Evolutionary conservation across 768 basidiomycete species (phyloP), one percentile per base, ranked within the genome.

Genomic region (Stropharia rugosoannulata): DNA sequence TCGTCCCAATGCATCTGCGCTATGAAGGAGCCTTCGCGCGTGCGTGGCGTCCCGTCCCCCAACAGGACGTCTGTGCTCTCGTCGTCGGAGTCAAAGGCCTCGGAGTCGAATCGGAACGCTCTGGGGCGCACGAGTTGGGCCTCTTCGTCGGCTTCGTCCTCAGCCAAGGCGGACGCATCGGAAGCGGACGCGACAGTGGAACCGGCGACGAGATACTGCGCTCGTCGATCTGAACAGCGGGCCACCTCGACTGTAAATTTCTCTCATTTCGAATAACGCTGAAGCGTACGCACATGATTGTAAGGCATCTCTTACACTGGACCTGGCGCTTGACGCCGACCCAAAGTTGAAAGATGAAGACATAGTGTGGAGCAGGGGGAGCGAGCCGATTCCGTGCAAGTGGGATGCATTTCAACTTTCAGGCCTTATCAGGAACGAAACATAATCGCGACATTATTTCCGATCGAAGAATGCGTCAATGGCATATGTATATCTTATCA

Each of bases 161-260:
- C 51, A 6, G 27, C 73, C 16, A 70, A 66, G 51, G 73, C 73
- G 15, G 68, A 71, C 6, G 70, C 64, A 54, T 82, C 79, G 5
- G 76, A 72, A 3, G 80, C 71, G 10, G 78, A 73, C n/a, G 78
- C 79, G 22, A 86, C 78, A 32, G 78, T 76, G 7, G 84, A 83
- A 49, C 81, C 82, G 18, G 83, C 83, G 39, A 82, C 75, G 10
- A 89, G 78, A 63, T 81, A 86, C 64, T 89, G 87, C 7, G 86
- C 75, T 29, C 89, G 81, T 51, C 82, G 83, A 66, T 90, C 89
- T 90, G 52, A 16, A 55, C 58, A 44, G 41, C 25, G 60, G 42
- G 43, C 19, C 41, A 29, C 36, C 22, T 51, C 59, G 37, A 12
- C 38, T 25, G 52, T 35, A 22, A 19, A 25, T 25, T 19, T 15